Conservation (phyloP, 768 basidiomycete species). For the Auricularia sp. region DNA sequence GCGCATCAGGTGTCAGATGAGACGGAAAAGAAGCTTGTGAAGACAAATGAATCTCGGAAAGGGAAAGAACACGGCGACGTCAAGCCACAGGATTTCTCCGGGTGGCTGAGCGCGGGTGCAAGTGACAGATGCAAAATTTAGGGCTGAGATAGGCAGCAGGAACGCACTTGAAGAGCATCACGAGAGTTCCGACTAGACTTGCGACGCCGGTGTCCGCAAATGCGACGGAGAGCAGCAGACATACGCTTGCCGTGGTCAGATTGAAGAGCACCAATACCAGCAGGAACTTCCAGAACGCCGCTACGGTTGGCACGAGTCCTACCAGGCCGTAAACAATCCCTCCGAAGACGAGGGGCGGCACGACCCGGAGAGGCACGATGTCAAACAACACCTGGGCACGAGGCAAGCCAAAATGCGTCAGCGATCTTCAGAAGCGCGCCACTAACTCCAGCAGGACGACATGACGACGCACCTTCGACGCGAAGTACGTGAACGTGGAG, state of each 20-base stretch:
- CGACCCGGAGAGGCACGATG: conserved; percentile 85
- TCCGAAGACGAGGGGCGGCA: conserved; percentile 92
- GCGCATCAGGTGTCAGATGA: conserved; percentile 1
- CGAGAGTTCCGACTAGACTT: conserved; percentile 84
- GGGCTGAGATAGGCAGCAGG: neutral
- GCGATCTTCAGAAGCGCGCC: neutral
- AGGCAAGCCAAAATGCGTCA: neutral
- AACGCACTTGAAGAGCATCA: conserved; percentile 97
- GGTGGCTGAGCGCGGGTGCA: neutral
- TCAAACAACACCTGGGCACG: conserved; percentile 75
- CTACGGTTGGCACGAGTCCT: conserved; percentile 84
- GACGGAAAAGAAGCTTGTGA: neutral
- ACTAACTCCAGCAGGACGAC: neutral
- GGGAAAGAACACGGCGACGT: neutral
- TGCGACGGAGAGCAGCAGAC: conserved; percentile 81
- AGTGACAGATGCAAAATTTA: neutral
- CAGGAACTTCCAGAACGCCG: conserved; percentile 97
- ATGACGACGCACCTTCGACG: conserved; percentile 58
- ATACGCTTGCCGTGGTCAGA: conserved; percentile 85
- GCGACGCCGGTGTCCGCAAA: conserved; percentile 82
- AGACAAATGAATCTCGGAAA: conserved; percentile 1
- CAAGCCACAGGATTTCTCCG: neutral
- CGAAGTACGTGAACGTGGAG: conserved; percentile 91
- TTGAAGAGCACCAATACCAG: conserved; percentile 85
- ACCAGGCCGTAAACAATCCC: conserved; percentile 92